Base-by-base conservation (phyloP, 768 basidiomycete genomes). In the Amanita inopinata region DNA sequence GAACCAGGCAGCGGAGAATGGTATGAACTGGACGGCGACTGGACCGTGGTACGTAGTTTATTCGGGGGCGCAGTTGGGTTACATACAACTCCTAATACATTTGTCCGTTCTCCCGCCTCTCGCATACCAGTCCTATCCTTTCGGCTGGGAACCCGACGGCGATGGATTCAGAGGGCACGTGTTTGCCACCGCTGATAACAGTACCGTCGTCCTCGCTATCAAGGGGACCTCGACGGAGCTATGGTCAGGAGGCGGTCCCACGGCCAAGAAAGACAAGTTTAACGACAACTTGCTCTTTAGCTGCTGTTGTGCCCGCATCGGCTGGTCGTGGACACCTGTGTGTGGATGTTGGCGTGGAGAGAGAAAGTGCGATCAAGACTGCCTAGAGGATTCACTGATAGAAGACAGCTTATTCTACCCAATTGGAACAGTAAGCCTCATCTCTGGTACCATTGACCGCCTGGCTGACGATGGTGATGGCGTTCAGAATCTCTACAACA, bases 281-380 rank as follows among this genome's bases (percentile, higher is more conserved):
- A 97, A 97, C 64, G 92, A 97, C 58, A 97, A 93, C 51, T 59
- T 96, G 4, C 61, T 97, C 45, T 94, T 94, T 60, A 84, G 81
- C 48, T 98, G 94, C 56, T 98, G 94, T 61, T 98, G 94, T 59
- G 94, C 94, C 0, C 66, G 78, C 12, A 74, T 96, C 20, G 89
- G 88, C 54, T 94, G 88, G 80, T 78, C 86, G 12, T 98, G 94
- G 94, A 78, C 83, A 34, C 76, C 88, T 0, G 93, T 97, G 14
- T 98, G 94, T 61, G 86, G 78, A 44, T 98, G 94, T 59, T 83
- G 84, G 60, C 67, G 73, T 40, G 73, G 80, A 6, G 80, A 81
- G 4, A 83, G 79, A 74, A 82, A 80, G 53, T 98, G 93, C 60
- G 76, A 88, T 52, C 70, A 79, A 54, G 66, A 71, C 18, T 98